A percentile compares a stretch with the other conserved stretches of the same genome.
These are phyloP conservation scores for Oryza punctata DNA, from an alignment of 176 grass and related monocot genomes.

Conservation along the genomic window DNA sequence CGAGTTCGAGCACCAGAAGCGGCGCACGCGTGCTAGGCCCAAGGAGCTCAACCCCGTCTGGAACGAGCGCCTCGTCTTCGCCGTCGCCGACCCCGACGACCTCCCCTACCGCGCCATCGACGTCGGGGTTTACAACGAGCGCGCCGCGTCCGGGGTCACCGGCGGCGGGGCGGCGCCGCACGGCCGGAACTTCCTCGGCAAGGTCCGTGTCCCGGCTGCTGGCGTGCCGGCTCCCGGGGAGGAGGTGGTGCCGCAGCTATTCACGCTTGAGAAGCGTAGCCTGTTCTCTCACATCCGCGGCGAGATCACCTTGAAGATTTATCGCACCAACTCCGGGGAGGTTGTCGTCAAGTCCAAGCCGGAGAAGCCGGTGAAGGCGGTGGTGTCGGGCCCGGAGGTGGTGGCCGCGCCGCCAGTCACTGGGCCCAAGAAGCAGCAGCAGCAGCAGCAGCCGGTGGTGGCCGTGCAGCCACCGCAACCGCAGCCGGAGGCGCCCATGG, in stretches of 20 bases:
- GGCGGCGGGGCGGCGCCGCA: background rate
- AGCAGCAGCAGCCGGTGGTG: slow-evolving; percentile 26
- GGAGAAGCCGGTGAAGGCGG: slow-evolving; percentile 44
- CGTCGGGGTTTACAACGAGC: slow-evolving; percentile 81
- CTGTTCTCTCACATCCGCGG: slow-evolving; percentile 92
- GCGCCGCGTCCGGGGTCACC: background rate
- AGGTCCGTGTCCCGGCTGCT: slow-evolving; percentile 67
- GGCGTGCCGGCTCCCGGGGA: slow-evolving; percentile 75
- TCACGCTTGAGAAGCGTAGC: slow-evolving; percentile 85
- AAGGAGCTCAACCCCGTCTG: slow-evolving; percentile 85
- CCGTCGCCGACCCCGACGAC: slow-evolving; percentile 78
- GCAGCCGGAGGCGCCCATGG: slow-evolving; percentile 44
- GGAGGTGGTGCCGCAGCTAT: slow-evolving; percentile 70
- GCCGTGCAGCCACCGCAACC: slow-evolving; percentile 31
- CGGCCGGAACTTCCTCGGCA: slow-evolving; percentile 83
- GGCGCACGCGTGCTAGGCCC: slow-evolving; percentile 57
- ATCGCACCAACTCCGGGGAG: slow-evolving; percentile 51
- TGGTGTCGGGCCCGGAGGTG: slow-evolving; percentile 42
- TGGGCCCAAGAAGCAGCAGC: slow-evolving; percentile 49
- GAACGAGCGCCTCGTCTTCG: slow-evolving; percentile 88
- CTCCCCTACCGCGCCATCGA: slow-evolving; percentile 87
- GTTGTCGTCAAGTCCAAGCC: slow-evolving; percentile 21
- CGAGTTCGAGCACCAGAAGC: slow-evolving; percentile 89
- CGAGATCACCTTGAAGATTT: slow-evolving; percentile 91
- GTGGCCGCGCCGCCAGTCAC: slow-evolving; percentile 25